Base-by-base conservation (phyloP, 345 rosid species). In the Citrus cavaleriei region DNA sequence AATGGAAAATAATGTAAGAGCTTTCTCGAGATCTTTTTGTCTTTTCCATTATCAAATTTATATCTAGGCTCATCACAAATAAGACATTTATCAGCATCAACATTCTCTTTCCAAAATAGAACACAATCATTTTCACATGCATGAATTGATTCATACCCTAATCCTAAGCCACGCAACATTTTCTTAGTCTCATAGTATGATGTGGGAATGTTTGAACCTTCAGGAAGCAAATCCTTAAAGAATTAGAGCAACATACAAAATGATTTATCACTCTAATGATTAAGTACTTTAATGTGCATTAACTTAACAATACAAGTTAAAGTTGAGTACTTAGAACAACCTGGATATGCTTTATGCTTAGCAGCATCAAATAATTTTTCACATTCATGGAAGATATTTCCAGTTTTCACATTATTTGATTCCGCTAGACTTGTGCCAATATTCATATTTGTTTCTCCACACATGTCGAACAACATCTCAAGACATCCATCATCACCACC, bases 141-240 rank as follows among this genome's bases (percentile, higher is more conserved):
- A 68, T 75, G 9, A 13, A 78, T 71, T 19, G 14, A 14, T 46
- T 37, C 14, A 28, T 49, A 70, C 14, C 49, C 18, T 5, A 24
- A 2, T 10, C 13, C 46, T 38, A 40, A 40, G 13, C 0, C 46
- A 40, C 3, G 1, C 1, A 8, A 22, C 1, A 62, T 14, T 14
- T 72, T 72, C 42, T 59, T 74, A 1, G 70, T 70, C 13, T 80
- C 58, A 57, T 80, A 74, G 60, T 80, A 80, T 1, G 51, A 35
- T 9, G 19, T 8, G 0, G 79, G 69, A 18, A 62, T 7, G 1
- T 13, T 58, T 24, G 22, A 54, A 13, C 21, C 22, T 5, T 40
- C 1, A 0, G 46, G 12, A 10, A 40, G 46, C 46, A 40, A 40
- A 40, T 40, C 0, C 46, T 40, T 40, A 10, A 40, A 40, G 13